phyloP scores from a whole-genome alignment of 2,329 filamentous ascomycete species.

The Phialemoniopsis sp. region DNA sequence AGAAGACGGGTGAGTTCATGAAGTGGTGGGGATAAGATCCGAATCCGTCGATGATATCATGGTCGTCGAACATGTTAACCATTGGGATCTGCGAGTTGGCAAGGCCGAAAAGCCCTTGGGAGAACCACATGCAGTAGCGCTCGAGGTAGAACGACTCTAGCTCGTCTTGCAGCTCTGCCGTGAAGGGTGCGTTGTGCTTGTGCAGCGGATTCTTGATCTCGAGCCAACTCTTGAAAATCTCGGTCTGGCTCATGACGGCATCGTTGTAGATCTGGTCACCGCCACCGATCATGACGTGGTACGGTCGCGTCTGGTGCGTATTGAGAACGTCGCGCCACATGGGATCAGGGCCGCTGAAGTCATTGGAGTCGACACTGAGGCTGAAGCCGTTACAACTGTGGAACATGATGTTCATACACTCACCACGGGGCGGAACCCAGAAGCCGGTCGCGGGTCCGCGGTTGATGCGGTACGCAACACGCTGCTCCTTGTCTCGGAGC shows the following conservation, averaged over 20 bases:
- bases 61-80: slow-evolving; percentile 98
- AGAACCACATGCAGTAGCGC: slow-evolving; percentile 92
- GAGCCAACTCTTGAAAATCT: slow-evolving; percentile 79
- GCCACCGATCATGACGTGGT: slow-evolving; percentile 97
- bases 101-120: slow-evolving; percentile 88
- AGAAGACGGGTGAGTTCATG: slow-evolving; percentile 87
- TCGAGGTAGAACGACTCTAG: slow-evolving; percentile 85
- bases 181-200: slow-evolving; percentile 78
- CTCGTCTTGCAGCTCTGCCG: slow-evolving; percentile 78
- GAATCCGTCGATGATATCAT: slow-evolving; percentile 87
- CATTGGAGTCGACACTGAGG: slow-evolving; percentile 68
- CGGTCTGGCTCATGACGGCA: slow-evolving; percentile 69
- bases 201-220: slow-evolving; percentile 72
- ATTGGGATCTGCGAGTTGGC: slow-evolving; percentile 94
- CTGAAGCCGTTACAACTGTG: slow-evolving; percentile 97
- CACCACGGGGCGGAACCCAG: slow-evolving; percentile 81
- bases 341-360: slow-evolving; percentile 88
- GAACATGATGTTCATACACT: slow-evolving; percentile 99
- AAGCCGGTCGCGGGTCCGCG: slow-evolving; percentile 83
- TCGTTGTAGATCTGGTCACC: slow-evolving; percentile 98
- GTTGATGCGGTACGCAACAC: slow-evolving; percentile 95
- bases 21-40: slow-evolving; percentile 90
- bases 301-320: slow-evolving; percentile 83
- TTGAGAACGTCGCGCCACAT: slow-evolving; percentile 97
- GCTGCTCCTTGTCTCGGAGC: slow-evolving; percentile 69